Base-by-base conservation (phyloP, 2,329 filamentous ascomycete species). In the Fusarium goolgardi region DNA sequence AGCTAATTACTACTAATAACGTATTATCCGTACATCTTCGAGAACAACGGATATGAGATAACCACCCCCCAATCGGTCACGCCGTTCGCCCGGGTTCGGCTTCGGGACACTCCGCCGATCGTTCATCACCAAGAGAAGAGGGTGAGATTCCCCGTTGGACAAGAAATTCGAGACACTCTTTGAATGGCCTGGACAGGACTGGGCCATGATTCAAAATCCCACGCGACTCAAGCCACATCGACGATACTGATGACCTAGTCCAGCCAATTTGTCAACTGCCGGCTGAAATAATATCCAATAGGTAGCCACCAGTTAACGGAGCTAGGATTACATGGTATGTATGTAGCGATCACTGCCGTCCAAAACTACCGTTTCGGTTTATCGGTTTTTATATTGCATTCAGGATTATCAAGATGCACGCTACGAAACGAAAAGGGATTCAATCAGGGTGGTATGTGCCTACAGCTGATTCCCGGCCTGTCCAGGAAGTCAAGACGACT, bases 381-480 rank as follows among this genome's bases (percentile, higher is more conserved):
- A 40, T 62, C 41, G 23, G 35, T 41, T 29, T 29, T 25, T 13
- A 40, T 9, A 25, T 23, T 35, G 34, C 34, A 5, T n/a, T 49
- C 21, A 34, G 6, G 23, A 23, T 23, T 23, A 23, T 23, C 21
- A 23, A 25, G 9, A 29, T 15, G 16, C 21, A 25, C 27, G 31
- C 40, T 44, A 63, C 41, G 13, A 29, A 37, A 51, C 31, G 34
- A 25, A 35, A 35, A 35, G 18, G 23, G 5, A 16, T 20, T 32
- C 13, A 39, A 29, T 20, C n/a, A 15, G 18, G 15, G 34, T 41
- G 23, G 25, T 45, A 83, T 86, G 83, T 86, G 79, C 82, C 84
- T 85, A 85, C 84, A 85, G 83, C 83, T 85, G 83, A 86, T 86
- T 85, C 84, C 84, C 83, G 81, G 77, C 79, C 78, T 82, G 71